Evolutionary conservation across 2,329 filamentous ascomycete species (phyloP).

Genomic region (Laburnicola sp.): DNA sequence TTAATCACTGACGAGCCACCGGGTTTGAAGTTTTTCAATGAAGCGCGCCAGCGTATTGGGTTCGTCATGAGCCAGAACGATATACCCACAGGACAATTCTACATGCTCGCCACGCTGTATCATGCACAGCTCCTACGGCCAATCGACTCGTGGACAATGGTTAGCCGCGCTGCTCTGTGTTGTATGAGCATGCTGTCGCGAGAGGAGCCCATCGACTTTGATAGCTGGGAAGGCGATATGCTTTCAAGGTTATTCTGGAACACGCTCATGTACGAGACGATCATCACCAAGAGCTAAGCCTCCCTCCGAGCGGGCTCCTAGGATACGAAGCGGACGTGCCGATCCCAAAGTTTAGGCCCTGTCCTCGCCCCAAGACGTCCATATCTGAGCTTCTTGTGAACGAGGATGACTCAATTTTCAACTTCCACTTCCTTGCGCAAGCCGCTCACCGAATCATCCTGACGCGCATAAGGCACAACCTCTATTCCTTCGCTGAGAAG

Average conservation of each 20-base stretch:
- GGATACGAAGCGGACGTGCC: conserved; percentile 58
- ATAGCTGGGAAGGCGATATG: conserved; percentile 60
- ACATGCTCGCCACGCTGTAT: conserved; percentile 56
- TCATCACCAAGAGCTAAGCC: conserved; percentile 59
- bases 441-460: conserved; percentile 60
- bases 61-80: conserved; percentile 57
- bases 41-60: conserved; percentile 56
- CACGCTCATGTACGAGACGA: conserved; percentile 59
- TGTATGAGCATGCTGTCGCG: conserved; percentile 55
- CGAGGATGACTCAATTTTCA: conserved; percentile 58
- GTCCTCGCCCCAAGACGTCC: conserved; percentile 43
- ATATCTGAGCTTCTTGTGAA: conserved; percentile 43
- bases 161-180: conserved; percentile 56
- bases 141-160: conserved; percentile 58
- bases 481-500: conserved; percentile 54
- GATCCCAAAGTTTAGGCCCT: conserved; percentile 57
- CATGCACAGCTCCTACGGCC: conserved; percentile 58
- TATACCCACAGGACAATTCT: conserved; percentile 57
- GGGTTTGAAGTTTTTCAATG: conserved; percentile 58
- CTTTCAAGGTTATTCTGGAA: conserved; percentile 60
- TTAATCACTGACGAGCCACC: conserved; percentile 45
- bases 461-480: conserved; percentile 56
- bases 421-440: conserved; percentile 61
- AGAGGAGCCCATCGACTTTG: conserved; percentile 47
- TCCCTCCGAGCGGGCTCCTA: conserved; percentile 56